Conservation (phyloP, 2,329 filamentous ascomycete genomes). For the Achaetomium macrosporum region DNA sequence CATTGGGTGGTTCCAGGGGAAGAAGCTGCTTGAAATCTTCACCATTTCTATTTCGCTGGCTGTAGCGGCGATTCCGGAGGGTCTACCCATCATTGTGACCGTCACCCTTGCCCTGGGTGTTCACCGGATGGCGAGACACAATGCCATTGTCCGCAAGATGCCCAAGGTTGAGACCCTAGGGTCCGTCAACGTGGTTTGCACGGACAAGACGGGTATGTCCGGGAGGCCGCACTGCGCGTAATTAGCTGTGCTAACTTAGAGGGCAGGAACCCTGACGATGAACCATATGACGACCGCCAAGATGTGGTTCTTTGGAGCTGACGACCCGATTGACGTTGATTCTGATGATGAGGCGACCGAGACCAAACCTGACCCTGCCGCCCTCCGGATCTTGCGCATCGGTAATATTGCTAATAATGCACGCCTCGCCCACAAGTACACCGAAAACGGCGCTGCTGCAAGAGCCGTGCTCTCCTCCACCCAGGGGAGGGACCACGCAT, state of each 20-base stretch:
- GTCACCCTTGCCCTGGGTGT: conserved; percentile 93
- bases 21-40: conserved; percentile 87
- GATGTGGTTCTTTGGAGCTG: conserved; percentile 85
- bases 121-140: conserved; percentile 88
- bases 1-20: conserved; percentile 84
- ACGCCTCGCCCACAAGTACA: conserved; percentile 66
- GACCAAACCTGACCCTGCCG: conserved; percentile 62
- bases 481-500: conserved; percentile 56
- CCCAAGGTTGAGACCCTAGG: conserved; percentile 96
- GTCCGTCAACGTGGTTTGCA: conserved; percentile 99
- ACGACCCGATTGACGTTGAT: conserved; percentile 46
- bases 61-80: conserved; percentile 93
- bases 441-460: conserved; percentile 64
- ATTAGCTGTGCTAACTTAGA: not conserved
- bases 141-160: conserved; percentile 91
- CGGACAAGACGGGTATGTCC: conserved; percentile 77
- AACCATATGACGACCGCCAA: conserved; percentile 98
- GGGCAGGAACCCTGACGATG: conserved; percentile 75
- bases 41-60: conserved; percentile 95
- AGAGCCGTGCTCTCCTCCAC: conserved; percentile 84
- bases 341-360: conserved; percentile 50
- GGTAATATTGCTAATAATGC: conserved; percentile 97
- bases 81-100: conserved; percentile 94
- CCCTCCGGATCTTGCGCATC: conserved; percentile 76
- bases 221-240: conserved; percentile 6